These are phyloP conservation scores for Citrus mangshanensis DNA, from an alignment of 345 rosid genomes.

Conservation along the genomic window DNA sequence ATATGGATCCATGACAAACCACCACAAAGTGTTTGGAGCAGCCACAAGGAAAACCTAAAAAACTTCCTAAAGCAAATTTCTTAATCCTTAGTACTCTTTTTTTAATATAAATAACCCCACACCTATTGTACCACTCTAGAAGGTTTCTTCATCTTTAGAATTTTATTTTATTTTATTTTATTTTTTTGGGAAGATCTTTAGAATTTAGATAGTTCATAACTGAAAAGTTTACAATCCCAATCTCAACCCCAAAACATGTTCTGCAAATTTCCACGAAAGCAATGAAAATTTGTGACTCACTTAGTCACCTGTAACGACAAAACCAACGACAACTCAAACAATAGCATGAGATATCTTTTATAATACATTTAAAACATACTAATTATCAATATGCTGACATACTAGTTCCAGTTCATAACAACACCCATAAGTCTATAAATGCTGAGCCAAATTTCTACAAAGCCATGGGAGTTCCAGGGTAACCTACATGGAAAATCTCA, in stretches of 20 bases:
- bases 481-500: conserved; percentile 32
- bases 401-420: background rate
- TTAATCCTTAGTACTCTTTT: background rate
- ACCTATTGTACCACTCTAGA: background rate
- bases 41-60: background rate
- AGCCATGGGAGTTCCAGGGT: background rate
- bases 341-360: background rate
- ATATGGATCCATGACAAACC: background rate
- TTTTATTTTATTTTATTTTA: no score
- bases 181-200: background rate
- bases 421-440: background rate
- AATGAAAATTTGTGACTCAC: background rate
- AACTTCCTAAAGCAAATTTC: background rate
- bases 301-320: no score
- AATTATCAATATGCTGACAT: background rate
- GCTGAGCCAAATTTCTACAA: background rate
- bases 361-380: background rate
- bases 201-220: no score
- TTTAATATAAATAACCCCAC: background rate
- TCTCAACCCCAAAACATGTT: background rate
- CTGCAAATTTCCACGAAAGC: background rate
- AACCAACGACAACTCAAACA: no score
- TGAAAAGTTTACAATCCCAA: no score
- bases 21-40: background rate
- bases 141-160: background rate